Conservation (phyloP, 345 rosid genomes). For the thale cress (Arabidopsis thaliana) region TAIR10.1 NC_003074.8:677001-677500, state of each 20-base stretch:
- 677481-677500: constrained; percentile 91
- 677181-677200: constrained; percentile 24
- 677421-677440: constrained; percentile 78
- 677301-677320: constrained; percentile 36
- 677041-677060: no score
- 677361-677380: constrained; percentile 24
- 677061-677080: background rate
- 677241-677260: background rate
- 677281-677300: constrained; percentile 42
- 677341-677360: constrained; percentile 24
- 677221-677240: background rate
- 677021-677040: no score
- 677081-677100: constrained; percentile 21
- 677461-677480: constrained; percentile 86
- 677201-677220: background rate
- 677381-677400: constrained; percentile 55
- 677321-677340: constrained; percentile 3
- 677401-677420: constrained; percentile 42
- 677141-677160: background rate
- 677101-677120: constrained; percentile 31
- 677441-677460: constrained; percentile 80
- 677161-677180: background rate
- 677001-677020: no score
- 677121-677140: constrained; percentile 28
- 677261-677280: background rate